Base-by-base conservation (phyloP, 2,329 filamentous ascomycete genomes). In the Tolypocladium guangdongense region DNA sequence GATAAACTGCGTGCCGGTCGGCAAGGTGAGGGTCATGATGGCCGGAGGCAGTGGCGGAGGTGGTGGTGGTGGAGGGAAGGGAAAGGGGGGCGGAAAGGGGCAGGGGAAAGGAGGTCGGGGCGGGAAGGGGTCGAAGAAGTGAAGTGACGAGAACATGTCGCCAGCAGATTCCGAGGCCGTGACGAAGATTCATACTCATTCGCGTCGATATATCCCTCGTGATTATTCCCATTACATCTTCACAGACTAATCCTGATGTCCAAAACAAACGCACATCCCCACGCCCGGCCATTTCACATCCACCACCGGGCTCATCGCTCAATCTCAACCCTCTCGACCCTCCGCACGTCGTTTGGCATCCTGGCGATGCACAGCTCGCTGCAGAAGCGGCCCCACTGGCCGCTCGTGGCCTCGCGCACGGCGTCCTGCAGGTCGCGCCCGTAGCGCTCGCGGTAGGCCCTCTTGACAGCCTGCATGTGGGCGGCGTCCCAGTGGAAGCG, bases 401-500 rank as follows among this genome's bases (percentile, higher is more conserved):
- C 82, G 57, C 80, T 83, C 0, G 89, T 88, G 43, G 87, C 87
- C 51, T 90, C 87, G 49, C 81, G 80, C 38, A 99, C 83, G 45
- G 88, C 88, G 47, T 89, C 83, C 64, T 90, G 83, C 58, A 97
- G 77, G 47, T 86, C 81, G 50, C 78, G 74, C 6, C 80, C 78
- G 68, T 96, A 96, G 56, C 90, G 84, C 57, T 86, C 82, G 54
- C 81, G 78, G 69, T 90, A 99, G 57, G 90, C 88, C 35, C 73
- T 71, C 76, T 95, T 95, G 52, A 97, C 82, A 22, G 80, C 78
- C 55, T 84, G 81, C 71, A 97, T 78, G 69, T 97, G 92, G 58
- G 80, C 72, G 5, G 86, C 81, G 64, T 97, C 91, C 93, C 93
- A 97, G 71, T 97, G 93, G 68, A 92, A 83, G 35, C 93, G 80